These are phyloP conservation scores for Endocalyx cinctus DNA, from an alignment of 2,329 filamentous ascomycete species.

Conservation along the genomic window DNA sequence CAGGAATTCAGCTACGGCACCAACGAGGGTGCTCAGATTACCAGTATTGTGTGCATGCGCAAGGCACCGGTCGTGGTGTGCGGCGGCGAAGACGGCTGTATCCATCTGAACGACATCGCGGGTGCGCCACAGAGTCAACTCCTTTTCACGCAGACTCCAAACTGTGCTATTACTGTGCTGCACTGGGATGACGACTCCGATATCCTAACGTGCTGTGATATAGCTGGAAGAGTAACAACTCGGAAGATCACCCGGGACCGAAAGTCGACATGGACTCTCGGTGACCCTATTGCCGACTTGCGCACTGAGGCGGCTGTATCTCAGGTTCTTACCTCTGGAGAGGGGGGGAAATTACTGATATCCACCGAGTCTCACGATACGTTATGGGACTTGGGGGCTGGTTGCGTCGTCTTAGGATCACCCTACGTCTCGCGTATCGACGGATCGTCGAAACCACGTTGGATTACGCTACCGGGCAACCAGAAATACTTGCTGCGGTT, in stretches of 20 bases:
- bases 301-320: neutral
- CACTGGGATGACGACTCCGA: slow-evolving; percentile 11
- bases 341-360: slow-evolving; percentile 8
- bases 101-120: slow-evolving; percentile 13
- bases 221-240: slow-evolving; percentile 5
- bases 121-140: slow-evolving; percentile 7
- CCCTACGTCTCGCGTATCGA: too few relatives aligned
- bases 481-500: too few relatives aligned
- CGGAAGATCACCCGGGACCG: slow-evolving; percentile 10
- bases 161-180: slow-evolving; percentile 7
- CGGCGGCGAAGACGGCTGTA: slow-evolving; percentile 15
- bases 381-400: slow-evolving; percentile 8
- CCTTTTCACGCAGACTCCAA: slow-evolving; percentile 10
- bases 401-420: too few relatives aligned
- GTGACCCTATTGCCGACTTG: slow-evolving; percentile 1
- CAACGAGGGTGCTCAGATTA: slow-evolving; percentile 6
- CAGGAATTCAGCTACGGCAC: slow-evolving; percentile 8
- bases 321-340: slow-evolving; percentile 11
- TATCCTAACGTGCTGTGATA: slow-evolving; percentile 12
- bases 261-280: neutral
- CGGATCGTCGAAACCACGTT: too few relatives aligned
- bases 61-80: slow-evolving; percentile 9
- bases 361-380: slow-evolving; percentile 8
- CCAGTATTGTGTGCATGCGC: slow-evolving; percentile 9
- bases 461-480: too few relatives aligned